Percentiles rank a stretch among this genome's conserved stretches.
phyloP scores from a whole-genome alignment of 192 early-diverging fungal genomes.

The Dispira simplex region DNA sequence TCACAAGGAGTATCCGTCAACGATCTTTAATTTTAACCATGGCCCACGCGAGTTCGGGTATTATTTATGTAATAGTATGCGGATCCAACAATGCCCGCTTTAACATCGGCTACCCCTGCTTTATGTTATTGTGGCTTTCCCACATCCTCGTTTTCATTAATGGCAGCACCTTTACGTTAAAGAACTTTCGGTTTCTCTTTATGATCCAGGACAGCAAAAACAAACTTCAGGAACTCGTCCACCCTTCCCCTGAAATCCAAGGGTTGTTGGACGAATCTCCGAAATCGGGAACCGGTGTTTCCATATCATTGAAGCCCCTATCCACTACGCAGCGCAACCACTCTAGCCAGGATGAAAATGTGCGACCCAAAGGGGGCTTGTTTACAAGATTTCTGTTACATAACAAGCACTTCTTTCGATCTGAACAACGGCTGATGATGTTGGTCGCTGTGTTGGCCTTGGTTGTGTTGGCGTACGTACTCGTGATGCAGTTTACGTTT shows the following conservation, averaged over 20 bases:
- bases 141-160: not conserved
- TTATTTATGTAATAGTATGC: not conserved
- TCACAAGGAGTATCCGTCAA: not conserved
- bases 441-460: not conserved
- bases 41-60: not conserved
- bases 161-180: not conserved
- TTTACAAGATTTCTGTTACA: not conserved
- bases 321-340: not conserved
- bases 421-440: not conserved
- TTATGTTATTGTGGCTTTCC: not conserved
- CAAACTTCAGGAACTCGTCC: not conserved
- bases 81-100: constrained; percentile 3
- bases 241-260: not conserved
- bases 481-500: not conserved
- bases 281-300: not conserved
- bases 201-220: constrained; percentile 1
- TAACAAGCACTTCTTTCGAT: not conserved
- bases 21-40: not conserved
- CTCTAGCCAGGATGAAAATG: not conserved
- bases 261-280: not conserved
- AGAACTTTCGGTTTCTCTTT: constrained; percentile 5
- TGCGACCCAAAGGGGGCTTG: not conserved
- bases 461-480: not conserved
- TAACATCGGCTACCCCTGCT: constrained; percentile 10
- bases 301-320: not conserved